phyloP scores from a whole-genome alignment of 768 basidiomycete genomes.

The Roridomyces roridus region DNA sequence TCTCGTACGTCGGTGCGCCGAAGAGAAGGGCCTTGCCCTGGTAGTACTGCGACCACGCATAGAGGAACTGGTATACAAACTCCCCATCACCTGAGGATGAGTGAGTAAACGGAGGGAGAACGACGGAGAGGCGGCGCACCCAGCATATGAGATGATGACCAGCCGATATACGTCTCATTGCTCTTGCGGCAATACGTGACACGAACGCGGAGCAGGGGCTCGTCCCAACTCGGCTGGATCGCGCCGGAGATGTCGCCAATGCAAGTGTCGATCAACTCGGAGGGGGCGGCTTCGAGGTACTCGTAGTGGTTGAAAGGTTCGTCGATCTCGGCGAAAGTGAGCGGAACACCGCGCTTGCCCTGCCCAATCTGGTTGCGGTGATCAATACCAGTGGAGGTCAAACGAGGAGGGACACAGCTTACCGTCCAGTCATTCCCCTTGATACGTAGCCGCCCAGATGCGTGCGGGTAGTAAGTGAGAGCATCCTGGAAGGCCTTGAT shows the following conservation, averaged over 20 bases:
- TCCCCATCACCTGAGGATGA: background rate
- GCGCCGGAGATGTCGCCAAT: background rate
- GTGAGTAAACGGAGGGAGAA: background rate
- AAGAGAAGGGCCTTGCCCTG: background rate
- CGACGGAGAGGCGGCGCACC: background rate
- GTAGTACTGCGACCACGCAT: background rate
- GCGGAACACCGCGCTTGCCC: background rate
- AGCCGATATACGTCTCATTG: background rate
- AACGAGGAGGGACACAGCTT: background rate
- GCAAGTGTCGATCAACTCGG: background rate
- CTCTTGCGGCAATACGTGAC: background rate
- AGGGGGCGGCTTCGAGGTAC: background rate
- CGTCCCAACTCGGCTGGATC: background rate
- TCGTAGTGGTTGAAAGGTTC: background rate
- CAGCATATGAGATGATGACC: background rate
- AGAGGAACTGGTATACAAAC: background rate
- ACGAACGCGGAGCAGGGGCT: background rate
- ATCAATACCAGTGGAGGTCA: background rate
- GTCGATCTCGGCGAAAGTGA: background rate
- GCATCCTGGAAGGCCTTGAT: background rate
- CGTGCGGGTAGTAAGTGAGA: background rate
- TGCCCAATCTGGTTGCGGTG: background rate
- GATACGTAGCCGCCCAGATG: background rate
- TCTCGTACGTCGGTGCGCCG: background rate
- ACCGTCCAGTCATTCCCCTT: background rate